Evolutionary conservation across 2,329 filamentous ascomycete species (phyloP), one percentile per base, ranked within the genome.

Genomic region (Trichoderma aggressivum): DNA sequence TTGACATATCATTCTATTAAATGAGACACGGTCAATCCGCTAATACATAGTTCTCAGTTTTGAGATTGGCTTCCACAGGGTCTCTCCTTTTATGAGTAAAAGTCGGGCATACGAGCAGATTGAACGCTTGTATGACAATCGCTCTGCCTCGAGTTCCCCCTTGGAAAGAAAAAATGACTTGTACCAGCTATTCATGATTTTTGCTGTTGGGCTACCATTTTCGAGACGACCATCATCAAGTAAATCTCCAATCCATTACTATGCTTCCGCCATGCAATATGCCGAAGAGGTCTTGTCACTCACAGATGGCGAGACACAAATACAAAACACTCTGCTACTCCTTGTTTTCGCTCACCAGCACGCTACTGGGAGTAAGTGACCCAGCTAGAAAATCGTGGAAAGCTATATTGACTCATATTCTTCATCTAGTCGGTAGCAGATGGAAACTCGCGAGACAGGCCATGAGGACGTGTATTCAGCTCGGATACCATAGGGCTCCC

Each of bases 71-170:
- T 50, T 50, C 24, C 68, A 70, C 3, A 70, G 50, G 6, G 68
- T 65, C 24, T 70, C 68, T 24, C 68, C 68, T 14, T 70, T 70
- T 18, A 64, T 70, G 50, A 70, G 34, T 34, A 65, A 32, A 36
- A 62, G 60, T 8, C 60, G 59, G 16, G 61, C 60, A 14, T 70
- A 64, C 53, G 60, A 64, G 50, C 68, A 70, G 28, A 70, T 70
- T 12, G 43, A 50, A 6, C 43, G 43, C 10, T 21, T 50, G 43
- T 50, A 50, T 50, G 43, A 50, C n/a, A 50, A 50, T 21, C 43
- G 43, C n/a, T 50, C 43, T 50, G 18, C 43, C 43, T 50, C 43
- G 10, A 21, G 43, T 11, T 50, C 43, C 43, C 43, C 43, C 2
- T 11, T 50, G 8, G 43, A 50, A 21, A 50, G 43, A 21, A 50